Percentiles rank a stretch among this genome's conserved stretches.
phyloP scores from a whole-genome alignment of 768 basidiomycete genomes.

The Multifurca ochricompacta region DNA sequence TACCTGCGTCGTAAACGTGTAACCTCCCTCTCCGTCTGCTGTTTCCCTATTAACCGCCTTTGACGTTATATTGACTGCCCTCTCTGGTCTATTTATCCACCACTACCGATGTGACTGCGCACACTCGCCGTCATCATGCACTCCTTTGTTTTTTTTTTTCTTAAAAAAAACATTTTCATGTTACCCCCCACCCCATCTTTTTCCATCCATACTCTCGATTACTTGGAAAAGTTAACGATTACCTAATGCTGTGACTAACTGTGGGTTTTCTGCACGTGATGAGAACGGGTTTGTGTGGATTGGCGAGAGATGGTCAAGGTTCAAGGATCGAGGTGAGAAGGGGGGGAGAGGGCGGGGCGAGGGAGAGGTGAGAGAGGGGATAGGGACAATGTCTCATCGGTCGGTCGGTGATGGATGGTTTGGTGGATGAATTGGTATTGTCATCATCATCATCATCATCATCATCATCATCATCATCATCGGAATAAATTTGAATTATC shows the following conservation, averaged over 20 bases:
- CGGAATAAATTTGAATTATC: too few species aligned
- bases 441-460: neutral
- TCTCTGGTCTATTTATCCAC: slow-evolving; percentile 13
- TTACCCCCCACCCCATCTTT: too few species aligned
- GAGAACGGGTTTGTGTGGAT: too few species aligned
- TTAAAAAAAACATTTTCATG: too few species aligned
- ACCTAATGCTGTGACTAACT: slow-evolving; percentile 6
- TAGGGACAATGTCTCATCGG: neutral
- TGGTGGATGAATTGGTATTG: neutral
- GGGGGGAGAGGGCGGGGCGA: too few species aligned
- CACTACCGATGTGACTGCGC: slow-evolving; percentile 1
- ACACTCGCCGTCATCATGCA: neutral
- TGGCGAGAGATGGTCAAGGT: too few species aligned
- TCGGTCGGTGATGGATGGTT: neutral
- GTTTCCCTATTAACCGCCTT: neutral
- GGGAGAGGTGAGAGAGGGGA: too few species aligned
- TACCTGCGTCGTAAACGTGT: slow-evolving; percentile 13
- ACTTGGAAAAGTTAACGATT: slow-evolving; percentile 4
- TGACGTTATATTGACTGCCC: neutral
- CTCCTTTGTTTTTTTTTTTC: neutral
- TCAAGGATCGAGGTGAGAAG: too few species aligned
- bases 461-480: neutral
- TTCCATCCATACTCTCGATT: neutral
- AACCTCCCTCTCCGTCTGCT: neutral
- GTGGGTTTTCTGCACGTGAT: too few species aligned